Base-by-base conservation (phyloP, 192 early-diverging fungal species). In the Entophlyctis luteolus region DNA sequence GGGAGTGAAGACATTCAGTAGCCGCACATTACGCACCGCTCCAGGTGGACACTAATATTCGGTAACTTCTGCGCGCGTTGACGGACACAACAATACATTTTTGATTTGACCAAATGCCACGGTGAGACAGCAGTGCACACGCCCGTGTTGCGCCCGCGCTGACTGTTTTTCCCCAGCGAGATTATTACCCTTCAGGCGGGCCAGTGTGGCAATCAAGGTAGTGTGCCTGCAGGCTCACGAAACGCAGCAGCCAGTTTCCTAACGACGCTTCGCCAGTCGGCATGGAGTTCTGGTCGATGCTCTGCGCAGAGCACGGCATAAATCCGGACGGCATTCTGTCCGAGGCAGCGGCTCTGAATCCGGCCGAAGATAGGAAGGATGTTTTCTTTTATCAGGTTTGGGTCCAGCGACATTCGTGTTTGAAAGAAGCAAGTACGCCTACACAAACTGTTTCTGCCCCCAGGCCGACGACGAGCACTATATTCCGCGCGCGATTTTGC, bases 391-490 rank as follows among this genome's bases (percentile, higher is more conserved):
- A 98, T 75, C 96, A 98, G 80, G 90, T 88, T 65, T 34, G 59
- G 4, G 4, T n/a, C n/a, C n/a, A n/a, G n/a, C n/a, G n/a, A n/a
- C n/a, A n/a, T n/a, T n/a, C n/a, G n/a, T n/a, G n/a, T n/a, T n/a
- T n/a, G n/a, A n/a, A n/a, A n/a, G n/a, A n/a, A n/a, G n/a, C n/a
- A n/a, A n/a, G n/a, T n/a, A n/a, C n/a, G n/a, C n/a, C n/a, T n/a
- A n/a, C n/a, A n/a, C n/a, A n/a, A n/a, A 56, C 28, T 33, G 33
- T 57, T 31, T 39, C 39, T 42, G 10, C 45, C 3, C n/a, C 48
- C 72, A 91, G 88, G 95, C 95, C n/a, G 95, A 98, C 77, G 95
- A 98, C 70, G 94, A 96, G 68, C 93, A 98, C 71, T 98, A 98
- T 67, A 96, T 98, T 70, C 95, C 95, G 14, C 88, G 95, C 38